A percentile compares a stretch with the other conserved stretches of the same genome.
These are phyloP conservation scores for Fusarium transvaalense DNA, from an alignment of 2,329 filamentous ascomycete species.

Conservation along the genomic window DNA sequence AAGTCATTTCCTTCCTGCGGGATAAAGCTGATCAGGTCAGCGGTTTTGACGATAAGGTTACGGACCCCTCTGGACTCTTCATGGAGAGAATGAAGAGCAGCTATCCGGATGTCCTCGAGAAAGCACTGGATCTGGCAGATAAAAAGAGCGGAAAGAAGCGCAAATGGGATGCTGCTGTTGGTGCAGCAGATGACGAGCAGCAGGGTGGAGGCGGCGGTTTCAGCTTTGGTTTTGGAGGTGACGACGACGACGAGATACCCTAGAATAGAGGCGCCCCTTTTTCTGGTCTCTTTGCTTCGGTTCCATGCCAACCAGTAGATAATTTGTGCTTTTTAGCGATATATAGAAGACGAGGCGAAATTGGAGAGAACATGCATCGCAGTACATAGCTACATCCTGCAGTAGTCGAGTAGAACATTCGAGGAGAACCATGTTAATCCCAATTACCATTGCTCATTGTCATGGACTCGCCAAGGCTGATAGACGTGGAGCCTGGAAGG, in stretches of 20 bases:
- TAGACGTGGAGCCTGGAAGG: background rate
- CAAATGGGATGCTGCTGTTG: slow-evolving; percentile 85
- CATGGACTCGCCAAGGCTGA: background rate
- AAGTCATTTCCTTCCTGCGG: slow-evolving; percentile 82
- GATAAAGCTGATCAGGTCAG: slow-evolving; percentile 89
- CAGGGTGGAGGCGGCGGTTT: slow-evolving; percentile 56
- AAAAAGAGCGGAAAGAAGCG: slow-evolving; percentile 77
- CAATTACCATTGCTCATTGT: background rate
- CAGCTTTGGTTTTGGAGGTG: slow-evolving; percentile 68
- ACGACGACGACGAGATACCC: slow-evolving; percentile 62
- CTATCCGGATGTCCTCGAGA: slow-evolving; percentile 75
- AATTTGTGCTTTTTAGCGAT: slow-evolving; percentile 10
- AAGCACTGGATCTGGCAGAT: slow-evolving; percentile 74
- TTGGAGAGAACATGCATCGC: background rate
- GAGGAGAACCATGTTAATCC: background rate
- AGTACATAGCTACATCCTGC: no score
- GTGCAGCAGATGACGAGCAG: slow-evolving; percentile 52
- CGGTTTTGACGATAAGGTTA: slow-evolving; percentile 80
- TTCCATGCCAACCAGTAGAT: slow-evolving; percentile 5
- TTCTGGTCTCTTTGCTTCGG: slow-evolving; percentile 4
- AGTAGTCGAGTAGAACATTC: background rate
- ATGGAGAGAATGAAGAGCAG: slow-evolving; percentile 72
- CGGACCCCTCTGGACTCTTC: slow-evolving; percentile 81
- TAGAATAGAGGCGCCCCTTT: slow-evolving; percentile 39
- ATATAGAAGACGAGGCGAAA: slow-evolving; percentile 8